Percentiles rank a stretch among this genome's conserved stretches.
Conservation (phyloP, 2,329 filamentous ascomycete genomes). For the Aspergillus fumigatiaffinis region DNA sequence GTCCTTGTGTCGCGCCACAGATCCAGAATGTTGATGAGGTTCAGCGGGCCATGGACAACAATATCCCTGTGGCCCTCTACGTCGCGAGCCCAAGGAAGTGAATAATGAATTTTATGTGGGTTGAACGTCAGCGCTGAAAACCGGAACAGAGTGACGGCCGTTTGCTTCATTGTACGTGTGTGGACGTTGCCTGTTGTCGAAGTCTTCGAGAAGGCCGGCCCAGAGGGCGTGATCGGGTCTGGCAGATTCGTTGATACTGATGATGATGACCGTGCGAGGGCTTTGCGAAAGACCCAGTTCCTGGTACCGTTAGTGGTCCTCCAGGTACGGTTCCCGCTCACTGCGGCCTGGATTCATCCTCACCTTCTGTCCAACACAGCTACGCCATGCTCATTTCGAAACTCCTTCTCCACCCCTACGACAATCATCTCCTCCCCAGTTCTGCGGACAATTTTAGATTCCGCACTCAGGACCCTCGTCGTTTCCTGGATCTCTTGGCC, state of each 20-base stretch:
- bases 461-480: constrained; percentile 53
- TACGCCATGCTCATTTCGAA: constrained; percentile 50
- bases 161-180: constrained; percentile 33
- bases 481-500: constrained; percentile 56
- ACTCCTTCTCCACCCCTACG: constrained; percentile 61
- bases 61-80: constrained; percentile 42
- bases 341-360: neutral
- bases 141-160: constrained; percentile 40
- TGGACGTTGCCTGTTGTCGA: constrained; percentile 22
- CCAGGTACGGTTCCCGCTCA: too few species aligned
- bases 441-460: constrained; percentile 51
- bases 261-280: constrained; percentile 22
- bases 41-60: constrained; percentile 43
- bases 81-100: constrained; percentile 40
- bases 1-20: constrained; percentile 38
- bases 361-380: constrained; percentile 54
- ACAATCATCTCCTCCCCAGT: constrained; percentile 61
- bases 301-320: constrained; percentile 12
- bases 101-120: constrained; percentile 44
- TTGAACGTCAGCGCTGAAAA: constrained; percentile 45
- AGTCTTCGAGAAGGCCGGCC: constrained; percentile 18
- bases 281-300: constrained; percentile 46
- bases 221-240: constrained; percentile 3
- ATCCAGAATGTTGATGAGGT: constrained; percentile 42
- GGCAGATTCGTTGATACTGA: constrained; percentile 3